Conservation (phyloP, 495 filamentous ascomycete genomes). For the Penicillium paradoxum region DNA sequence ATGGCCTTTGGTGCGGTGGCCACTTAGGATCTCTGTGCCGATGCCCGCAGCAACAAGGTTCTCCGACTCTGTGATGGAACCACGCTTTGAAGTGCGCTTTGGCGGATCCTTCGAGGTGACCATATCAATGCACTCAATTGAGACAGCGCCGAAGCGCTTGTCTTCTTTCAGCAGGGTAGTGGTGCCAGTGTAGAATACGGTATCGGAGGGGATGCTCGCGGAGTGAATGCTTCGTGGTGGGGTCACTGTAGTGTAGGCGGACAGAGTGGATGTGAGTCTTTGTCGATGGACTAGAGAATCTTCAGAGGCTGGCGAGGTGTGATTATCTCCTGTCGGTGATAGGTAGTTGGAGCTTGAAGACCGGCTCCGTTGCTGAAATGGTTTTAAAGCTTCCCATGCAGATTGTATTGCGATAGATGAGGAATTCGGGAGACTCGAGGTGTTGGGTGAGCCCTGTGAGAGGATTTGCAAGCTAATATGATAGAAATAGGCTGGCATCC, state of each 20-base stretch:
- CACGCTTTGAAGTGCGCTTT: conserved; percentile 12
- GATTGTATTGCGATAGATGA: conserved; percentile 27
- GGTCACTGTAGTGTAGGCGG: not conserved
- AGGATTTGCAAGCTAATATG: conserved; percentile 81
- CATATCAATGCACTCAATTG: conserved; percentile 68
- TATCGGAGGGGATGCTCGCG: not conserved
- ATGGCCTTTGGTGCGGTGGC: conserved; percentile 66
- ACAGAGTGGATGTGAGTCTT: not conserved
- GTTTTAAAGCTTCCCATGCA: conserved; percentile 39
- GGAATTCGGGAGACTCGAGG: conserved; percentile 17
- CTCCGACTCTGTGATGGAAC: conserved; percentile 13
- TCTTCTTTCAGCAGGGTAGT: conserved; percentile 40
- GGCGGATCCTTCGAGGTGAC: conserved; percentile 26
- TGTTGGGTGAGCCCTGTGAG: conserved; percentile 40
- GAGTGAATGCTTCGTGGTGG: not conserved
- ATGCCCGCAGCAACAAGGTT: conserved; percentile 46
- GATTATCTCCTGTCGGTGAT: conserved; percentile 1
- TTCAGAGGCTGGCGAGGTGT: not conserved
- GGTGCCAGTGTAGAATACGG: conserved; percentile 5
- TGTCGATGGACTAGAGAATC: conserved; percentile 1
- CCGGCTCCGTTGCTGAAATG: conserved; percentile 33
- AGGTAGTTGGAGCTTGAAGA: conserved; percentile 10
- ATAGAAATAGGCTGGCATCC: conserved; percentile 85
- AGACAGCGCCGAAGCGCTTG: conserved; percentile 59
- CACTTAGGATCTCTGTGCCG: conserved; percentile 47